A percentile compares a stretch with the other conserved stretches of the same genome.
These are phyloP conservation scores for Sarcomyxa edulis DNA, from an alignment of 768 basidiomycete species.

Conservation along the genomic window DNA sequence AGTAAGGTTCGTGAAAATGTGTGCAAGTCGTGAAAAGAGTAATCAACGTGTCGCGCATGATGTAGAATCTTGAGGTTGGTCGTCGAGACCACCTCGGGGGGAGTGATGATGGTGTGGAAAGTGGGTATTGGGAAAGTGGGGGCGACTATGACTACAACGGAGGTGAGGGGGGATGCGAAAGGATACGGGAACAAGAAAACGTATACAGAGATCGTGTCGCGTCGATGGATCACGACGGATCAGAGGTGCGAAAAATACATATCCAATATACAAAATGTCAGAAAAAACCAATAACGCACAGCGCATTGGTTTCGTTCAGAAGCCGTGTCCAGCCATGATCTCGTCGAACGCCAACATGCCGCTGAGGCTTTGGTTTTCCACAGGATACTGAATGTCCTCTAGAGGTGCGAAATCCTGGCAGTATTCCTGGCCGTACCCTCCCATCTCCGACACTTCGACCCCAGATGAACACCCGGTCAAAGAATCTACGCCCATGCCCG, in stretches of 20 bases:
- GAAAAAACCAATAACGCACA: conserved; percentile 4
- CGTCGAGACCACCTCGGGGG: conserved; percentile 35
- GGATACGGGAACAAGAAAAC: conserved; percentile 6
- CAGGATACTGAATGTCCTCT: conserved; percentile 18
- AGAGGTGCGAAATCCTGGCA: conserved; percentile 16
- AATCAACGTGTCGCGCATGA: conserved; percentile 16
- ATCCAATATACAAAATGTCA: not conserved
- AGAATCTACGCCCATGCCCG: conserved; percentile 14
- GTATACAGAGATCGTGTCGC: conserved; percentile 12
- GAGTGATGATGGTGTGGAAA: conserved; percentile 18
- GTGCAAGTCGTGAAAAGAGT: conserved; percentile 9
- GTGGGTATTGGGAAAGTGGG: conserved; percentile 14
- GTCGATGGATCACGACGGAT: conserved; percentile 11
- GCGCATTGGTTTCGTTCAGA: conserved; percentile 13
- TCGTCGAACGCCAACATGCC: conserved; percentile 34
- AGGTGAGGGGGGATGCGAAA: conserved; percentile 4
- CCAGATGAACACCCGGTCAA: conserved; percentile 9
- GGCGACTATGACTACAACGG: conserved; percentile 27
- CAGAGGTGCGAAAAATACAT: not conserved
- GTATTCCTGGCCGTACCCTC: conserved; percentile 29
- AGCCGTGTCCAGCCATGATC: conserved; percentile 30
- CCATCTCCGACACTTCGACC: conserved; percentile 12
- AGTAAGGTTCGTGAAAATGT: conserved; percentile 9
- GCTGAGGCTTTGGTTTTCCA: conserved; percentile 16
- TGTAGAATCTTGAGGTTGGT: conserved; percentile 19